These are phyloP conservation scores for Lactifluus echinatus DNA, from an alignment of 768 basidiomycete genomes.

Conservation along the genomic window DNA sequence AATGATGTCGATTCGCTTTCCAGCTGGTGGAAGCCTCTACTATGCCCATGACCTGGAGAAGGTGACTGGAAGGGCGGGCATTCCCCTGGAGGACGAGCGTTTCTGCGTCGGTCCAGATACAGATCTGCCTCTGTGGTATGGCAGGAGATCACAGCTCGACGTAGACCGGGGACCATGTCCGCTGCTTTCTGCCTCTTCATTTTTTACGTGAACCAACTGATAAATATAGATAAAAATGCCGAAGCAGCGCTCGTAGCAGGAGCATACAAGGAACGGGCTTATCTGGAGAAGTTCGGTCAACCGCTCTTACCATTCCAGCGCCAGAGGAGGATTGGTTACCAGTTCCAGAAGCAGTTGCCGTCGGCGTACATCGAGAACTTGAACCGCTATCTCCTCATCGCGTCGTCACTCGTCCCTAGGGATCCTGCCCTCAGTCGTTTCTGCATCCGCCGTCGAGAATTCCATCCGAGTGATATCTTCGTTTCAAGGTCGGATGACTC, in stretches of 20 bases:
- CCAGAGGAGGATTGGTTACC: constrained; percentile 36
- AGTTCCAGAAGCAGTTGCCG: constrained; percentile 37
- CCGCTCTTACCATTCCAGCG: no score
- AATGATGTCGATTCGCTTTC: no score
- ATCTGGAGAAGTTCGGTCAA: no score
- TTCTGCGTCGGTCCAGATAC: constrained; percentile 32
- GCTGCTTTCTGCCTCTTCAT: constrained; percentile 29
- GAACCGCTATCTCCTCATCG: no score
- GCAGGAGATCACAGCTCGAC: no score
- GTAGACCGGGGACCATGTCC: no score
- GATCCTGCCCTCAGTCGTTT: constrained; percentile 34
- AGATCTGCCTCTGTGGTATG: constrained; percentile 38
- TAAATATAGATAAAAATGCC: no score
- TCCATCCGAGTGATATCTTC: constrained; percentile 39
- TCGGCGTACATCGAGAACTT: no score
- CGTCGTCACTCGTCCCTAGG: no score
- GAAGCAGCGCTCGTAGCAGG: constrained; percentile 35
- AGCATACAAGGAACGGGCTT: constrained; percentile 44
- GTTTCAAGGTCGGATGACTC: constrained; percentile 40
- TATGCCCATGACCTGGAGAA: no score
- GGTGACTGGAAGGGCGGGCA: constrained; percentile 30
- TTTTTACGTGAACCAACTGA: no score
- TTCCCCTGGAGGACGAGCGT: constrained; percentile 25
- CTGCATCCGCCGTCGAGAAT: constrained; percentile 40
- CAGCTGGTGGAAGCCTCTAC: no score